These are phyloP conservation scores for Gymnopus androsaceus DNA, from an alignment of 1,284 basidiomycete genomes.

Conservation along the genomic window DNA sequence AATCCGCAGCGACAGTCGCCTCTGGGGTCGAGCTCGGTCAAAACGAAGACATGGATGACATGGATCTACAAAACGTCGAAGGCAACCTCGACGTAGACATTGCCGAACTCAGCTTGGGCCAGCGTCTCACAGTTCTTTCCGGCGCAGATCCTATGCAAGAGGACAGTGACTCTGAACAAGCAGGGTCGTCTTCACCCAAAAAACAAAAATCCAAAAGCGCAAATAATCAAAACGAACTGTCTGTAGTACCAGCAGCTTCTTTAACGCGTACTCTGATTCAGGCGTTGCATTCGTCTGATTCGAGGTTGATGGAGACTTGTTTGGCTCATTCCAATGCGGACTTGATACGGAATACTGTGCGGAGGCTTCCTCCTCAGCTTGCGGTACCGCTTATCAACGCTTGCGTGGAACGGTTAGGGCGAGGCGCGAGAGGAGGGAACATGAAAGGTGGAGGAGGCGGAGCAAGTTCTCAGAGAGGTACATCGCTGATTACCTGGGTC, in stretches of 20 bases:
- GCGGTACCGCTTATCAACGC: slow-evolving; percentile 87
- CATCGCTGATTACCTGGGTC: slow-evolving; percentile 86
- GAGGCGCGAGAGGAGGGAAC: slow-evolving; percentile 71
- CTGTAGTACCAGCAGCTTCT: slow-evolving; percentile 81
- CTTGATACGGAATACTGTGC: slow-evolving; percentile 88
- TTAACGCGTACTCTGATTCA: slow-evolving; percentile 95
- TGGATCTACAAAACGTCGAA: slow-evolving; percentile 52
- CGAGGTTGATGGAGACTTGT: slow-evolving; percentile 86
- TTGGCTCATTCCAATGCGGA: slow-evolving; percentile 80
- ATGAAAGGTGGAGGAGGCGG: slow-evolving; percentile 82
- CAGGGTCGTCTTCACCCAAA: slow-evolving; percentile 25
- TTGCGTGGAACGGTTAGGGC: slow-evolving; percentile 87
- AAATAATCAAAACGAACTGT: slow-evolving; percentile 36
- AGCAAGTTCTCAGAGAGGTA: slow-evolving; percentile 85
- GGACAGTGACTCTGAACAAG: slow-evolving; percentile 44
- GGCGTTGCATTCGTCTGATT: slow-evolving; percentile 94
- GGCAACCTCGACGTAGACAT: slow-evolving; percentile 81
- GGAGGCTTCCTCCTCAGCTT: slow-evolving; percentile 86
- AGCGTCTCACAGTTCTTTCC: slow-evolving; percentile 76
- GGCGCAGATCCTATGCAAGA: slow-evolving; percentile 47
- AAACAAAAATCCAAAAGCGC: slow-evolving; percentile 34
- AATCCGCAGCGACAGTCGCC: slow-evolving; percentile 58
- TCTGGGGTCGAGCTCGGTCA: slow-evolving; percentile 66
- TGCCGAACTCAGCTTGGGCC: slow-evolving; percentile 87
- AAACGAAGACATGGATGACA: slow-evolving; percentile 57